A percentile compares a stretch with the other conserved stretches of the same genome.
These are phyloP conservation scores for Sclerotinia trifoliorum DNA, from an alignment of 2,329 filamentous ascomycete species.

Conservation along the genomic window DNA sequence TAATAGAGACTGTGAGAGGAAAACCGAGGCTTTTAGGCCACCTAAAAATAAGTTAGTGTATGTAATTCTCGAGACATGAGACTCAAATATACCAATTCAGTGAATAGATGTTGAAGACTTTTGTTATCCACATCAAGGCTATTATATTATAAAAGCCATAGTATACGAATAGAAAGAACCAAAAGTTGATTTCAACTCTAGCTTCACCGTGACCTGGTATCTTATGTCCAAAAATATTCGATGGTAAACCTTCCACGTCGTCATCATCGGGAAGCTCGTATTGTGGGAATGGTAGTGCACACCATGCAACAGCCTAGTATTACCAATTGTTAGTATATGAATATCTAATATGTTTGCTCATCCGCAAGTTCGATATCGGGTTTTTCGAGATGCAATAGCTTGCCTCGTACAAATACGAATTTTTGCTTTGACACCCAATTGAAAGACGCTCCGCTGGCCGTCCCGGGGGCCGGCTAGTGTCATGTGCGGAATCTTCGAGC, in stretches of 20 bases:
- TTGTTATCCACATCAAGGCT: slow-evolving; percentile 68
- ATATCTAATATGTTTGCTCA: not conserved
- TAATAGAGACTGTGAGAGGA: slow-evolving; percentile 60
- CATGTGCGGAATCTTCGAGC: not conserved
- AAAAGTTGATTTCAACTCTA: slow-evolving; percentile 65
- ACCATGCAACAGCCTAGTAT: slow-evolving; percentile 60
- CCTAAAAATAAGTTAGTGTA: slow-evolving; percentile 35
- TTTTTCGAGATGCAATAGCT: not conserved
- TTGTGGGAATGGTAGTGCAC: slow-evolving; percentile 63
- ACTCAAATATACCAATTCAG: slow-evolving; percentile 56
- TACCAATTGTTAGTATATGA: not conserved
- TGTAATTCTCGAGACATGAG: not conserved
- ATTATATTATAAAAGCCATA: slow-evolving; percentile 68
- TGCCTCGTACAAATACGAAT: too few relatives aligned
- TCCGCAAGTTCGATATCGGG: not conserved
- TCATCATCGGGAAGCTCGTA: slow-evolving; percentile 53
- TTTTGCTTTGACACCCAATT: not conserved
- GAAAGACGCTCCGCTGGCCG: slow-evolving; percentile 4
- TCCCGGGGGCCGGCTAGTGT: not conserved
- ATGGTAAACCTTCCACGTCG: slow-evolving; percentile 33
- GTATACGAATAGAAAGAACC: slow-evolving; percentile 70
- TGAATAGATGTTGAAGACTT: slow-evolving; percentile 69
- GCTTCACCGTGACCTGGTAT: slow-evolving; percentile 62
- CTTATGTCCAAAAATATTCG: slow-evolving; percentile 41
- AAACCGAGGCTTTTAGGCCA: slow-evolving; percentile 66